Evolutionary conservation across 1,284 basidiomycete genomes (phyloP), one percentile per base, ranked within the genome.

Genomic region (Irpex sp.): DNA sequence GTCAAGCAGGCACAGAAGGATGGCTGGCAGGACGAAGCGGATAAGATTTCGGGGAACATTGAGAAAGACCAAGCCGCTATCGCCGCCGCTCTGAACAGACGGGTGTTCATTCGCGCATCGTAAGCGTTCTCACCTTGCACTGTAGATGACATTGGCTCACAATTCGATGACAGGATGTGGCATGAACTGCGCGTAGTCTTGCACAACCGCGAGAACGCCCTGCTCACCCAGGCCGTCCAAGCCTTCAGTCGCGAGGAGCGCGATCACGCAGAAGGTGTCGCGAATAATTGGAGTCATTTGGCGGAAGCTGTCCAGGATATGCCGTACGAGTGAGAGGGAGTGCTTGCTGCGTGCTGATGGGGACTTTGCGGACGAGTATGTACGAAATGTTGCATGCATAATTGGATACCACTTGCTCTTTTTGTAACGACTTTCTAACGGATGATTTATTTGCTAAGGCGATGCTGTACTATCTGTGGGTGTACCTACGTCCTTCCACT

Each of bases 161-260:
- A 52, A 52, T 26, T 15, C 8, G 17, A 21, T 17, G 52, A 60
- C 63, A 93, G 94, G 68, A 85, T 96, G 84, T 97, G 94, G 94
- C 92, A 96, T 70, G 94, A 97, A 75, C 80, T 96, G 13, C 86
- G 92, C 11, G 90, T 95, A 2, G 88, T 96, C 34, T 78, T 95
- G 58, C 94, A 96, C 75, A 94, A 95, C 70, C 80, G 91, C 51
- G 94, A 96, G 77, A 93, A 94, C 66, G 83, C 90, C 0, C 81
- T 95, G 38, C 76, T 94, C n/a, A 90, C 90, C 0, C 81, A 89
- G 62, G 79, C 89, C 1, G 86, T 89, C 65, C 87, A 92, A 71
- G 78, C 79, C 0, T 92, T 94, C 74, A 87, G 87, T 1, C 79
- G 81, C 55, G 91, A 92, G 63, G 92, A 94, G 71, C 82, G 82